Evolutionary conservation across 139 green algal species (phyloP).

Genomic region (Micractinium sp.): DNA sequence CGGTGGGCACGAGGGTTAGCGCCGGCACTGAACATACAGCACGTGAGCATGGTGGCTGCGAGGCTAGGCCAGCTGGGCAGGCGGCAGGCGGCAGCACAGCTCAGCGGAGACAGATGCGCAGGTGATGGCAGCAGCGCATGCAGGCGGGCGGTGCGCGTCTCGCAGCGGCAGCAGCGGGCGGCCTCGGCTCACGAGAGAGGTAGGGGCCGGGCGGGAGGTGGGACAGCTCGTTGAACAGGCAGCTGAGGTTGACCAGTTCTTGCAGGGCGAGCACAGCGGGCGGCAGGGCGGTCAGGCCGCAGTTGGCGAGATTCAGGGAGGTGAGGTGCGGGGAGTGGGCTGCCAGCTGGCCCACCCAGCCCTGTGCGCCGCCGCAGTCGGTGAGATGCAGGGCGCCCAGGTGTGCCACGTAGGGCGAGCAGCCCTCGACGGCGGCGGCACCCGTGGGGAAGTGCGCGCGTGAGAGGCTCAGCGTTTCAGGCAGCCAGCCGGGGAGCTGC

Average conservation of each 20-base stretch:
- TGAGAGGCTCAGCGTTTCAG: neutral
- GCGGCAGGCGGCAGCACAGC: neutral
- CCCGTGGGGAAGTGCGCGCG: no score
- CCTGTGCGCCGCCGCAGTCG: neutral
- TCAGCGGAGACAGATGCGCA: no score
- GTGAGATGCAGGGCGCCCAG: neutral
- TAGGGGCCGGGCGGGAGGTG: neutral
- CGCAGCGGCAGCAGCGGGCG: neutral
- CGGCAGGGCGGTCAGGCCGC: neutral
- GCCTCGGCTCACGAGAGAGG: neutral
- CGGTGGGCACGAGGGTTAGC: neutral
- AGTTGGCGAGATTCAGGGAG: neutral
- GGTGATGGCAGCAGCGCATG: neutral
- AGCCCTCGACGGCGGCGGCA: neutral
- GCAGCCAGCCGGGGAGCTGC: neutral
- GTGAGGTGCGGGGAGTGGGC: neutral
- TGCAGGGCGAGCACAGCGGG: neutral
- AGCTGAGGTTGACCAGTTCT: neutral
- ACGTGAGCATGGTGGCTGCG: no score
- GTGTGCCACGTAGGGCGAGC: neutral
- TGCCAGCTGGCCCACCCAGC: neutral
- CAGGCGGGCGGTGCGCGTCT: neutral
- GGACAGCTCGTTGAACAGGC: neutral
- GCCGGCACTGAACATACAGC: neutral
- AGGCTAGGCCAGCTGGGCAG: neutral